Percentiles rank a stretch among this genome's conserved stretches.
These are phyloP conservation scores for Paecilomyces niveus DNA, from an alignment of 2,329 filamentous ascomycete species.

Conservation along the genomic window DNA sequence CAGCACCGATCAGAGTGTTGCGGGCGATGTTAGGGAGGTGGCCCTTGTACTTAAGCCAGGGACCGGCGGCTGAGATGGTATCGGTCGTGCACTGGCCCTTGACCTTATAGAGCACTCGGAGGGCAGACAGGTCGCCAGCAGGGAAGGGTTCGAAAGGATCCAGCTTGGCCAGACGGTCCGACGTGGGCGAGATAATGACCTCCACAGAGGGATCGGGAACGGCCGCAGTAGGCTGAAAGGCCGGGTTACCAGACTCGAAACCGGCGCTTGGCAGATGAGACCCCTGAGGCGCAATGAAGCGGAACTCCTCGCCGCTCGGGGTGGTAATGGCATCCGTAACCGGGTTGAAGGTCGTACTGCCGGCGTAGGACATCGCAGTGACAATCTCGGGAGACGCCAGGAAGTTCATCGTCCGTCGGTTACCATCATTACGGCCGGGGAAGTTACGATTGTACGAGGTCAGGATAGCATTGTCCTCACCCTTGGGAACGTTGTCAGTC, in stretches of 20 bases:
- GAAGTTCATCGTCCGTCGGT: slow-evolving; percentile 97
- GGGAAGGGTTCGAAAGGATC: slow-evolving; percentile 89
- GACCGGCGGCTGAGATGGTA: slow-evolving; percentile 93
- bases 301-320: slow-evolving; percentile 72
- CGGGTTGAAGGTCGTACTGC: slow-evolving; percentile 91
- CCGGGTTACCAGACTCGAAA: slow-evolving; percentile 71
- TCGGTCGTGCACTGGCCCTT: slow-evolving; percentile 98
- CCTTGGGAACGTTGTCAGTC: slow-evolving; percentile 76
- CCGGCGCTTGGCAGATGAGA: slow-evolving; percentile 59
- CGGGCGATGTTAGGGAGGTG: slow-evolving; percentile 96
- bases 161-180: slow-evolving; percentile 79
- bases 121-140: slow-evolving; percentile 60
- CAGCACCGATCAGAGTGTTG: slow-evolving; percentile 93
- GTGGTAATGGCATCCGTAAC: slow-evolving; percentile 79
- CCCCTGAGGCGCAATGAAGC: slow-evolving; percentile 67
- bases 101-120: slow-evolving; percentile 91
- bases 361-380: slow-evolving; percentile 90
- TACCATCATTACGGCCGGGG: slow-evolving; percentile 92
- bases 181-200: slow-evolving; percentile 78
- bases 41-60: slow-evolving; percentile 99
- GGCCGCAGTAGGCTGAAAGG: slow-evolving; percentile 66
- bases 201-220: slow-evolving; percentile 62
- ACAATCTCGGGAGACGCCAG: slow-evolving; percentile 94
- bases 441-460: slow-evolving; percentile 99
- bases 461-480: slow-evolving; percentile 86